phyloP scores from a whole-genome alignment of 1,284 basidiomycete species.

The Melanopsichium pennsylvanicum region DNA sequence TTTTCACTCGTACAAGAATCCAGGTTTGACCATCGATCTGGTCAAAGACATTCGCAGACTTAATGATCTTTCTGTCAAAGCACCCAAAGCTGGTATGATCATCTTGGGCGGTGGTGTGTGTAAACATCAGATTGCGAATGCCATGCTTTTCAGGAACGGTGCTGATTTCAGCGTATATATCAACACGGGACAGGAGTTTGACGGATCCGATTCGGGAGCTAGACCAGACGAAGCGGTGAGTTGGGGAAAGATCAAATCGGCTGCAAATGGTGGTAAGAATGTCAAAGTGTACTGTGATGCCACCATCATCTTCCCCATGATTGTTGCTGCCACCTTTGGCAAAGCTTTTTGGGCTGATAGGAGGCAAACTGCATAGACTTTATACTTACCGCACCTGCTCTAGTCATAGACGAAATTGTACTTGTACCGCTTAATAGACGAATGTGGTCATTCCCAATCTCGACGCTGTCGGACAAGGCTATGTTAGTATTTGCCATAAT shows the following conservation, averaged over 20 bases:
- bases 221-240: constrained; percentile 96
- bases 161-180: constrained; percentile 98
- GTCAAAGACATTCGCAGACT: constrained; percentile 90
- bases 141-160: constrained; percentile 97
- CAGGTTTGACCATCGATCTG: constrained; percentile 89
- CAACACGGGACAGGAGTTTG: constrained; percentile 98
- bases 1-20: constrained; percentile 82
- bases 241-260: constrained; percentile 96
- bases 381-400: neutral
- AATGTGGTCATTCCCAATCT: no score
- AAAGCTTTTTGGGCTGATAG: constrained; percentile 37
- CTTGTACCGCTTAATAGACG: constrained; percentile 14
- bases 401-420: constrained; percentile 6
- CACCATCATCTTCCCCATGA: constrained; percentile 85
- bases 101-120: constrained; percentile 97
- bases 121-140: constrained; percentile 99
- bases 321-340: constrained; percentile 85
- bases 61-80: constrained; percentile 87
- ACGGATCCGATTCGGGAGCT: constrained; percentile 96
- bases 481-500: no score
- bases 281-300: constrained; percentile 85
- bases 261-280: constrained; percentile 75
- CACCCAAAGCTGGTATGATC: constrained; percentile 96
- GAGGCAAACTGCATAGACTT: neutral
- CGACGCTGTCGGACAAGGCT: no score